These are phyloP conservation scores for Deinandra increscens DNA, from an alignment of 129 eudicot species.

Conservation along the genomic window DNA sequence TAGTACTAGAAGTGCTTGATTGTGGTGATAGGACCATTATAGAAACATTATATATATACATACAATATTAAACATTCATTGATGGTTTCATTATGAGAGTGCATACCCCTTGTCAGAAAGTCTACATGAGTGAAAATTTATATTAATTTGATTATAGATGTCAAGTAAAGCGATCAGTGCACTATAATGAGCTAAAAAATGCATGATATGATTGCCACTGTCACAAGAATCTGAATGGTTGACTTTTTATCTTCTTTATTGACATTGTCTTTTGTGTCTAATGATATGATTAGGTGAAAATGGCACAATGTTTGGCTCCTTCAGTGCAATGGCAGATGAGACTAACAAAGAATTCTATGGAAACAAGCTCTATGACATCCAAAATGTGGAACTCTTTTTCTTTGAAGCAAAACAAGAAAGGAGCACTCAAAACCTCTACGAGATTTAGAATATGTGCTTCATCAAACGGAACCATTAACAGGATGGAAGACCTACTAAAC, in stretches of 20 bases:
- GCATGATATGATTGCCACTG: slow-evolving; percentile 1
- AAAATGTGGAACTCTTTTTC: slow-evolving; percentile 72
- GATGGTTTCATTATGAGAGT: not conserved
- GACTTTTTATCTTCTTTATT: slow-evolving; percentile 6
- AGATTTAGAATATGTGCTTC: slow-evolving; percentile 61
- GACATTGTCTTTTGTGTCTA: not conserved
- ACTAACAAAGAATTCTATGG: slow-evolving; percentile 43
- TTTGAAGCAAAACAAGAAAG: slow-evolving; percentile 69
- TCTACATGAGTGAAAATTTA: too few species aligned
- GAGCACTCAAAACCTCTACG: slow-evolving; percentile 43
- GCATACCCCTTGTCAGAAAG: not conserved
- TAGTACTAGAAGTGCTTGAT: slow-evolving; percentile 12
- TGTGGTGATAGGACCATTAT: not conserved
- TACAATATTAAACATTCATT: too few species aligned
- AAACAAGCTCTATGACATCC: slow-evolving; percentile 51
- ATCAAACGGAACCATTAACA: slow-evolving; percentile 71
- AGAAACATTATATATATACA: too few species aligned
- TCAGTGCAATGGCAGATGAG: slow-evolving; percentile 91
- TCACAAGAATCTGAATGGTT: slow-evolving; percentile 4
- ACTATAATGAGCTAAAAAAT: not conserved
- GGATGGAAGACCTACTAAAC: slow-evolving; percentile 83
- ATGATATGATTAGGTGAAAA: slow-evolving; percentile 42
- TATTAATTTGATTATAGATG: slow-evolving; percentile 3
- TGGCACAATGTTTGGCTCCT: slow-evolving; percentile 97
- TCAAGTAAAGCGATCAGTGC: not conserved